phyloP scores from a whole-genome alignment of 2,329 filamentous ascomycete species.

The Beauveria medogensis region DNA sequence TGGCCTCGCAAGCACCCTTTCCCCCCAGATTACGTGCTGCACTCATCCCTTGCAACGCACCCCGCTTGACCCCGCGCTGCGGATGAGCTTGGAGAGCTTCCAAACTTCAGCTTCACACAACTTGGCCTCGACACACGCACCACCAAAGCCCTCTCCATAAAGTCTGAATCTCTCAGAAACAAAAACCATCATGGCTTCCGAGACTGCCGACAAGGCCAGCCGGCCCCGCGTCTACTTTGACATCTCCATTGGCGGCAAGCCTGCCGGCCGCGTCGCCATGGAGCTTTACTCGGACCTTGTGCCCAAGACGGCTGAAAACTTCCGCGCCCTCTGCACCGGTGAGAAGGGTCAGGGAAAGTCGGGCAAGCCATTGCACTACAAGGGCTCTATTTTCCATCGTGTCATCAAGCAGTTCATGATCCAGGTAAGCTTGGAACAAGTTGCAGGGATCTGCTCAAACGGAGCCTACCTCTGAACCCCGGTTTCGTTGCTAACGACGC shows the following conservation, averaged over 20 bases:
- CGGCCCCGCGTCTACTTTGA: slow-evolving; percentile 89
- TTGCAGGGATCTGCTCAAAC: background rate
- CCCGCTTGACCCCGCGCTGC: slow-evolving; percentile 6
- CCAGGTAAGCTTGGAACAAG: slow-evolving; percentile 20
- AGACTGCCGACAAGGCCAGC: slow-evolving; percentile 37
- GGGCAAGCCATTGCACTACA: slow-evolving; percentile 86
- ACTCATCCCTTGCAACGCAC: background rate
- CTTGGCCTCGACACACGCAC: background rate
- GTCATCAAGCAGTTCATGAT: slow-evolving; percentile 99
- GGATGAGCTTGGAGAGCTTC: background rate
- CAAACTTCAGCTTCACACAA: background rate
- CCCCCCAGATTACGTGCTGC: background rate
- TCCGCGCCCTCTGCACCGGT: slow-evolving; percentile 86
- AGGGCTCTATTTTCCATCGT: slow-evolving; percentile 86
- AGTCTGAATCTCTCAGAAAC: background rate
- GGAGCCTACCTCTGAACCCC: background rate
- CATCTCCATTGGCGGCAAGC: slow-evolving; percentile 68
- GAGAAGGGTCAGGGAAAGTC: slow-evolving; percentile 80
- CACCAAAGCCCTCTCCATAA: background rate
- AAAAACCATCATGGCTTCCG: slow-evolving; percentile 30
- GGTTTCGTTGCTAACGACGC: background rate
- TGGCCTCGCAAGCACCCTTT: background rate
- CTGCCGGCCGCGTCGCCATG: slow-evolving; percentile 73
- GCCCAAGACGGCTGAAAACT: slow-evolving; percentile 94
- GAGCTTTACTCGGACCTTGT: slow-evolving; percentile 73